These are phyloP conservation scores for Spinacia oleracea DNA, from an alignment of 179 eudicot species.

Conservation along the genomic window DNA sequence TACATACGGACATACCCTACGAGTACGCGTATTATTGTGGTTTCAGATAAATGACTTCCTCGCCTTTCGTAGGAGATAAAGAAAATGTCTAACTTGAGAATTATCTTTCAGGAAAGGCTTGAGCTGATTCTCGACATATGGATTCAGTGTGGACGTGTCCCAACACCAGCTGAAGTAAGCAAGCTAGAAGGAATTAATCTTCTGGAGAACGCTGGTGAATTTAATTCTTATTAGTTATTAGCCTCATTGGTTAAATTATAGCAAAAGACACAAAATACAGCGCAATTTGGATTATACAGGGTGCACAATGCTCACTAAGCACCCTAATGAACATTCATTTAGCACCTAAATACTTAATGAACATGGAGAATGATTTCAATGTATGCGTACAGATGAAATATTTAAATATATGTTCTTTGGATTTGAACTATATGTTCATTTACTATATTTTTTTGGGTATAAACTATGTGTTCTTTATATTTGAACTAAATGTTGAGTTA, in stretches of 20 bases:
- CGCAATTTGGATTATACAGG: too few species aligned
- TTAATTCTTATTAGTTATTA: background rate
- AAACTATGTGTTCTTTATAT: too few species aligned
- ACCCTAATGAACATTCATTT: too few species aligned
- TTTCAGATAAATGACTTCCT: background rate
- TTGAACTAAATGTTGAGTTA: too few species aligned
- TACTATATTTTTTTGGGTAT: too few species aligned
- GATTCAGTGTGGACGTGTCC: constrained; percentile 61
- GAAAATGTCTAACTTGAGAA: constrained; percentile 5
- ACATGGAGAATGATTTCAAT: too few species aligned
- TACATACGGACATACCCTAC: background rate
- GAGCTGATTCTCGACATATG: constrained; percentile 74
- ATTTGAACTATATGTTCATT: too few species aligned
- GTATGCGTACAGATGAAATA: too few species aligned
- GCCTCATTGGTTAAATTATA: background rate
- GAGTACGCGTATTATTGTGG: background rate
- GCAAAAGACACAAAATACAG: background rate
- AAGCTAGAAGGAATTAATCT: constrained; percentile 70
- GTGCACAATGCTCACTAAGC: too few species aligned
- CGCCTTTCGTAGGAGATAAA: background rate
- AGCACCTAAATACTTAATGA: too few species aligned
- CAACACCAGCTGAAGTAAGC: constrained; percentile 94
- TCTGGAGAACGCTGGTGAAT: constrained; percentile 51
- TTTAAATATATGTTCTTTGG: too few species aligned
- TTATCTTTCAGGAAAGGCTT: constrained; percentile 79